These are phyloP conservation scores for Durusdinium trenchii DNA, from an alignment of 73 alveolate species.

Conservation along the genomic window DNA sequence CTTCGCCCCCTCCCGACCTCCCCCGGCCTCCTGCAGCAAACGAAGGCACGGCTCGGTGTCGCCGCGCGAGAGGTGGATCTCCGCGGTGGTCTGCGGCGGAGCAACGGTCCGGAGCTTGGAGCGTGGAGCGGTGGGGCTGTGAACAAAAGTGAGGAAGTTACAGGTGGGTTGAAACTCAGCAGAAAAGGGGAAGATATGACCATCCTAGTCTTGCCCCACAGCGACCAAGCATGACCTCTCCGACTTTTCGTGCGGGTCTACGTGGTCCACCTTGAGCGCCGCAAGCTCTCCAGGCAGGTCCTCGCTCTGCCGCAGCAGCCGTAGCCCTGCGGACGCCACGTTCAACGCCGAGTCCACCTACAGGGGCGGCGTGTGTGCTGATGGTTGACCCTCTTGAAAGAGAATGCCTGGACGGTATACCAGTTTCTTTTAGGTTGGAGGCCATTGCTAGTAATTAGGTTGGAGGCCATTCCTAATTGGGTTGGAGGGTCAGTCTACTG, in stretches of 20 bases:
- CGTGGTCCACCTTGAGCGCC: constrained; percentile 17
- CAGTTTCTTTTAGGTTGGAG: neutral
- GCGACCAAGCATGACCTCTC: too few relatives aligned
- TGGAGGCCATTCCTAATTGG: neutral
- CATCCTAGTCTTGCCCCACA: too few relatives aligned
- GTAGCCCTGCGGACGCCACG: constrained; percentile 45
- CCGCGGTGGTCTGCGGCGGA: constrained; percentile 38
- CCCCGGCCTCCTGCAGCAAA: constrained; percentile 57
- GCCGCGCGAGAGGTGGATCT: constrained; percentile 46
- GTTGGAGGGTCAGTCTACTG: neutral
- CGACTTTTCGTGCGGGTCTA: too few relatives aligned
- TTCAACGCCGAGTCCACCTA: constrained; percentile 71
- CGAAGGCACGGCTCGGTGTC: constrained; percentile 73
- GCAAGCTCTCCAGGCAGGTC: constrained; percentile 50
- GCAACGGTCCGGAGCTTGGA: too few relatives aligned
- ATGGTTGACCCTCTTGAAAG: neutral
- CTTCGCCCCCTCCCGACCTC: too few relatives aligned
- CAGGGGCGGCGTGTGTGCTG: too few relatives aligned
- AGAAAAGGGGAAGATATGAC: too few relatives aligned
- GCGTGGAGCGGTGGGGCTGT: too few relatives aligned
- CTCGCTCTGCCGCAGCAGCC: constrained; percentile 47
- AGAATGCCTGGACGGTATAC: neutral
- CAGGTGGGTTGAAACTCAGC: too few relatives aligned
- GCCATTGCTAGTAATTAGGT: neutral
- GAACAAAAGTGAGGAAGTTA: too few relatives aligned